These are phyloP conservation scores for Phanerodontia chrysosporium DNA, from an alignment of 768 basidiomycete species.

Conservation along the genomic window DNA sequence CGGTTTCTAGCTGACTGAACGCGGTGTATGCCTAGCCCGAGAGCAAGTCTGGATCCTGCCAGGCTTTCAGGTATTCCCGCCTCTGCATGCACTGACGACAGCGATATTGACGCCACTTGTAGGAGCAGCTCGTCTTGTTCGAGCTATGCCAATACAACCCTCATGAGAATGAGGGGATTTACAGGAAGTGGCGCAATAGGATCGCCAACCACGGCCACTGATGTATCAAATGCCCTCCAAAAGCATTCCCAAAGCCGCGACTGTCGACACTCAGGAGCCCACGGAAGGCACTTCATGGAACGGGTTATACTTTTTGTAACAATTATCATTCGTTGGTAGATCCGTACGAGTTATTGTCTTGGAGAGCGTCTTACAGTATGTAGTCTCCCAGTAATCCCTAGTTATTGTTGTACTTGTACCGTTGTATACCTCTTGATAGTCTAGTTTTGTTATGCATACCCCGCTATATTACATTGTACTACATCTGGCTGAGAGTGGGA, in stretches of 20 bases:
- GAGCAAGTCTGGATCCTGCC: slow-evolving; percentile 77
- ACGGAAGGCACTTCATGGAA: background rate
- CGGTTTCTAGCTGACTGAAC: background rate
- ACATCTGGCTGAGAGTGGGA: too few species aligned
- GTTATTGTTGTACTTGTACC: background rate
- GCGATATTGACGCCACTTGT: background rate
- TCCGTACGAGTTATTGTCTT: background rate
- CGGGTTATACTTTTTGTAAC: background rate
- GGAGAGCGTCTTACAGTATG: background rate
- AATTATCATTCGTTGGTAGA: background rate
- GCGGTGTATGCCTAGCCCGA: slow-evolving; percentile 40
- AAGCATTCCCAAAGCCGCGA: background rate
- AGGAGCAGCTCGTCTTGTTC: slow-evolving; percentile 70
- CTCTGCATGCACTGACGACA: background rate
- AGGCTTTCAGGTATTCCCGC: slow-evolving; percentile 50
- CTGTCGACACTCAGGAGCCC: background rate
- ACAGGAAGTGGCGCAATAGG: slow-evolving; percentile 58
- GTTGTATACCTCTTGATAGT: background rate
- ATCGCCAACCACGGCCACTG: slow-evolving; percentile 37
- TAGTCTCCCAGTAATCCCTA: background rate
- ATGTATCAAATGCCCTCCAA: background rate
- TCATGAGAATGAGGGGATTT: slow-evolving; percentile 55
- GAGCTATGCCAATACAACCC: slow-evolving; percentile 70
- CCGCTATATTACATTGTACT: too few species aligned
- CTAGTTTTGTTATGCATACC: too few species aligned